Evolutionary conservation across 2,329 filamentous ascomycete species (phyloP), one percentile per base, ranked within the genome.

Genomic region (Diaporthe vaccinii): DNA sequence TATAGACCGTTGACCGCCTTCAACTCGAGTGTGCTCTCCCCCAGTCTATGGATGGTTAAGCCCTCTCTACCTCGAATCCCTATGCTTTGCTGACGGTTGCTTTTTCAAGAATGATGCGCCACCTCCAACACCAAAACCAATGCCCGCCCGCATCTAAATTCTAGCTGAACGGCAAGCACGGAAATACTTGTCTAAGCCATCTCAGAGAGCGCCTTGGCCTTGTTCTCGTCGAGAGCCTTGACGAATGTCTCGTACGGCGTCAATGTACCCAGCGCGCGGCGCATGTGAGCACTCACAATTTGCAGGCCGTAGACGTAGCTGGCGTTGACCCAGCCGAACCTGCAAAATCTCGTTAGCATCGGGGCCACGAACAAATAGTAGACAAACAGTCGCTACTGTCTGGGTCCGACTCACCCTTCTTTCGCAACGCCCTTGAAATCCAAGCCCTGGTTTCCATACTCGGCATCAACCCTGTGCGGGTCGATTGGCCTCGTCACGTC

Each of bases 241-340:
- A 91, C 89, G 83, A 96, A 97, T 1, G 92, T 94, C 61, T 97
- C 93, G 83, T 94, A 98, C 3, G 94, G 93, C 5, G 96, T 98
- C 79, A 98, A 88, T 9, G 95, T 94, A 74, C 96, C 96, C 53
- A 99, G 88, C 0, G 96, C 95, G 80, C 96, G 93, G 83, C 93
- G 92, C 91, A 97, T 96, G 84, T 98, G 95, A 44, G 94, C 93
- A 80, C 94, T 96, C 76, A 98, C 89, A 79, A 98, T 94, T 78
- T 96, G 93, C 76, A 98, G 88, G 55, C 96, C 97, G 82, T 97
- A 97, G 74, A 98, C 94, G 83, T 98, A 99, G 83, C 96, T 98
- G 80, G 97, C 96, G 82, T 99, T 99, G 81, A 98, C 97, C 97
- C 97, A 99, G 71, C 96, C 97, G 82, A 99, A 99, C 75, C 96